Evolutionary conservation across 1,284 basidiomycete genomes (phyloP).

Genomic region (Sporisorium iseilematis-ciliati): DNA sequence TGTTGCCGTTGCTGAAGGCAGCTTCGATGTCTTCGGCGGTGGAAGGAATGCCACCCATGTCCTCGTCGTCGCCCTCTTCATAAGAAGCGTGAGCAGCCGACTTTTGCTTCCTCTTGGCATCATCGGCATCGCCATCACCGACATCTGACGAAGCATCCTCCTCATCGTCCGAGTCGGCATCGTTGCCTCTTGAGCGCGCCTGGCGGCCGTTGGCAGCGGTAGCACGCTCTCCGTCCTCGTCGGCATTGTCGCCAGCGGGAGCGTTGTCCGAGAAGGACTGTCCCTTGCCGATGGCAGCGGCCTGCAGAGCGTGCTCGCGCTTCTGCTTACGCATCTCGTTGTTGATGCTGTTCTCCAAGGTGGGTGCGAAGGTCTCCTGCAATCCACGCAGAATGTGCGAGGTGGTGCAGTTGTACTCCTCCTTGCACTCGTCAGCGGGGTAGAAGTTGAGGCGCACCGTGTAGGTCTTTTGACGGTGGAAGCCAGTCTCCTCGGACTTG

Average conservation of each 20-base stretch:
- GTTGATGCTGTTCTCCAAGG: constrained; percentile 86
- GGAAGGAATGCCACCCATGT: constrained; percentile 65
- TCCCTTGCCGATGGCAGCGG: constrained; percentile 79
- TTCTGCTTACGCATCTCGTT: constrained; percentile 87
- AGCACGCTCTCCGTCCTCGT: constrained; percentile 74
- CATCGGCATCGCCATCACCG: constrained; percentile 82
- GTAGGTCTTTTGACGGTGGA: constrained; percentile 82
- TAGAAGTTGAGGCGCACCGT: constrained; percentile 87
- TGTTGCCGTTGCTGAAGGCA: constrained; percentile 71
- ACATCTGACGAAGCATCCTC: constrained; percentile 55
- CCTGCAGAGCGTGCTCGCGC: constrained; percentile 84
- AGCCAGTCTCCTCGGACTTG: constrained; percentile 74
- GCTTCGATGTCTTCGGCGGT: constrained; percentile 77
- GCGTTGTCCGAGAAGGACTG: constrained; percentile 75
- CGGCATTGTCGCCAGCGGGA: constrained; percentile 54
- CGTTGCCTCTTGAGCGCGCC: constrained; percentile 32
- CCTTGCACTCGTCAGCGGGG: constrained; percentile 83
- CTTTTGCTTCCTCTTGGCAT: constrained; percentile 76
- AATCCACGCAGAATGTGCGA: constrained; percentile 82
- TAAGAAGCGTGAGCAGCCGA: constrained; percentile 80
- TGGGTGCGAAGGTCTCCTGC: constrained; percentile 82
- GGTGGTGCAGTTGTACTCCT: constrained; percentile 85
- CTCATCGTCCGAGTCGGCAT: constrained; percentile 60
- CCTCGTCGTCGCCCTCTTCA: constrained; percentile 72
- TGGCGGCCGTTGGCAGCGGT: constrained; percentile 25